A percentile compares a stretch with the other conserved stretches of the same genome.
Conservation (phyloP, 108 stramenopile genomes). For the Pinguiococcus pyrenoidosus region DNA sequence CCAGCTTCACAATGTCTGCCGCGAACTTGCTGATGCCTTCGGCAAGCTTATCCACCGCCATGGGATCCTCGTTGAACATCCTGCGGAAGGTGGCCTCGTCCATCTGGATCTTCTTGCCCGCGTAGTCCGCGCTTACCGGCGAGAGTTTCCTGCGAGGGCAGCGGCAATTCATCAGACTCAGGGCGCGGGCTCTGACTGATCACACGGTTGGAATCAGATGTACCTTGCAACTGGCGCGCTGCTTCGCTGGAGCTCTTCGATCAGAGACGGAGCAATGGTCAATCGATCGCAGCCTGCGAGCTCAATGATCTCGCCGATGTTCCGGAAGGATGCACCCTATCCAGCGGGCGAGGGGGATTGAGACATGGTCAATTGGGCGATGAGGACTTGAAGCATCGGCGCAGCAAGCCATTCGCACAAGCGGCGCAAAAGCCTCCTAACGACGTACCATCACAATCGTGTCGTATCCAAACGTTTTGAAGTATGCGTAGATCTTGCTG, state of each 20-base stretch:
- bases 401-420: too few relatives aligned
- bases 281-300: slow-evolving; percentile 47
- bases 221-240: too few relatives aligned
- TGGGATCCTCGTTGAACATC: slow-evolving; percentile 73
- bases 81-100: slow-evolving; percentile 80
- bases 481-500: slow-evolving; percentile 76
- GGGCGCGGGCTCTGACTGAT: too few relatives aligned
- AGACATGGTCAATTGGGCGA: too few relatives aligned
- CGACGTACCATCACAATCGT: slow-evolving; percentile 99
- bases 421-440: too few relatives aligned
- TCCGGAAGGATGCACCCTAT: slow-evolving; percentile 86
- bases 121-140: not conserved
- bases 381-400: too few relatives aligned
- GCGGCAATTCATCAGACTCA: too few relatives aligned
- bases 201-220: too few relatives aligned
- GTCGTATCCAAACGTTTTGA: slow-evolving; percentile 81
- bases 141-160: too few relatives aligned
- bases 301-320: slow-evolving; percentile 40
- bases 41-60: slow-evolving; percentile 77
- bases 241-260: too few relatives aligned
- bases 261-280: slow-evolving; percentile 39
- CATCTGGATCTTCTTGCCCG: slow-evolving; percentile 18
- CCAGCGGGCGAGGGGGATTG: too few relatives aligned
- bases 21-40: slow-evolving; percentile 85
- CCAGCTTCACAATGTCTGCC: slow-evolving; percentile 77